Evolutionary conservation across 306 rosid species (phyloP).

Genomic region (Trifolium dubium): DNA sequence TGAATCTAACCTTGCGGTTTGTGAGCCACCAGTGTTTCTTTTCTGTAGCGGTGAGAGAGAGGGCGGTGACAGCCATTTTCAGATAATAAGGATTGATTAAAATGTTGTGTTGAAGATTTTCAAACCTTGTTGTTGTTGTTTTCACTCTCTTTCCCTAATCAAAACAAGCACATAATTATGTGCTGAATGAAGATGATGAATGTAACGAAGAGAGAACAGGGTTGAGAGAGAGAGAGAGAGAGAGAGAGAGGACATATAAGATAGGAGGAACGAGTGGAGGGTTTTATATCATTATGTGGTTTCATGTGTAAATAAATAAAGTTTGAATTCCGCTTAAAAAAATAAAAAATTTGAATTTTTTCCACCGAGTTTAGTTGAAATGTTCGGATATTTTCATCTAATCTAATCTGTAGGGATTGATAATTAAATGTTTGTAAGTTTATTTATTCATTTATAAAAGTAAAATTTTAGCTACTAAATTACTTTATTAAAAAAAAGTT

Average conservation of each 20-base stretch:
- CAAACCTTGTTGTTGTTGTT: neutral
- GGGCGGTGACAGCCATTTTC: constrained; percentile 68
- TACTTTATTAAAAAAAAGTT: no score
- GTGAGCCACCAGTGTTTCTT: constrained; percentile 98
- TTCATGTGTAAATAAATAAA: constrained; percentile 31
- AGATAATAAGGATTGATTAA: constrained; percentile 11
- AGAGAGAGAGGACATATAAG: constrained; percentile 3
- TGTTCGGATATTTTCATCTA: no score
- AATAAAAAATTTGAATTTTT: no score
- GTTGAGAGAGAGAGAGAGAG: constrained; percentile 9
- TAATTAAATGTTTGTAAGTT: no score
- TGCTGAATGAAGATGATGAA: constrained; percentile 36
- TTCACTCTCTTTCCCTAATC: constrained; percentile 30
- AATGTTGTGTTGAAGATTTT: constrained; percentile 7
- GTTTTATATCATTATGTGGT: constrained; percentile 43
- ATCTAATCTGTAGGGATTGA: no score
- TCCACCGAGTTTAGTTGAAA: no score
- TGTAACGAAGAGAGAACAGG: constrained; percentile 20
- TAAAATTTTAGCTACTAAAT: no score
- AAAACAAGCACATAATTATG: constrained; percentile 48
- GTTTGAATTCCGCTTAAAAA: no score
- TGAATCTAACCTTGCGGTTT: constrained; percentile 69
- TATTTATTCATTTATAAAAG: no score
- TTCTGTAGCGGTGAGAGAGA: constrained; percentile 51
- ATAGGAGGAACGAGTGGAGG: constrained; percentile 39